Conservation (phyloP, 1,284 basidiomycete species). For the Puccinia coronata region DNA sequence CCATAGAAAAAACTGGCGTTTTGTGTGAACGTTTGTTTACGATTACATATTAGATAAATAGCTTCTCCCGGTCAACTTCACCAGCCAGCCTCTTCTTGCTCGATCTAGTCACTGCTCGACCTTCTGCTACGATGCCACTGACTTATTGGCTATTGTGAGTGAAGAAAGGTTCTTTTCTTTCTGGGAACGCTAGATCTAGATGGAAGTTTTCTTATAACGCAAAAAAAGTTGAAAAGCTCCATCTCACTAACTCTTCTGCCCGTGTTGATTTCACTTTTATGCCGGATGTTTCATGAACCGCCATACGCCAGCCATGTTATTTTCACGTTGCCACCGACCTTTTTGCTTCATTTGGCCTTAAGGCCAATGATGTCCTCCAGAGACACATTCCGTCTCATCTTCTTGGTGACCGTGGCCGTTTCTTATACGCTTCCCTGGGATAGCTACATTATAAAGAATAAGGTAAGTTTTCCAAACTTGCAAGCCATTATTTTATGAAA, state of each 20-base stretch:
- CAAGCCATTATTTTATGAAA: neutral
- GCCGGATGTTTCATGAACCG: neutral
- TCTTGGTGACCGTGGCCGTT: slow-evolving; percentile 20
- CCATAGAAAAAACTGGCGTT: too few species aligned
- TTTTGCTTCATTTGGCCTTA: slow-evolving; percentile 20
- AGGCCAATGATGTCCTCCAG: slow-evolving; percentile 27
- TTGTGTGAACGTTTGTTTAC: too few species aligned
- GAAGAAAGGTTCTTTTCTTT: too few species aligned
- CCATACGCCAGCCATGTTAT: slow-evolving; percentile 22
- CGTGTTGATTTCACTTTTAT: neutral
- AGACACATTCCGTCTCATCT: slow-evolving; percentile 24
- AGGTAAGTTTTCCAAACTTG: slow-evolving; percentile 13
- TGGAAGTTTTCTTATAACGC: neutral
- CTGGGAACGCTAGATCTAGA: too few species aligned
- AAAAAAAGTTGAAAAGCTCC: neutral
- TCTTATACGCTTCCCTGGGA: slow-evolving; percentile 44
- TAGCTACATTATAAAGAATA: slow-evolving; percentile 47
- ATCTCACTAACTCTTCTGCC: neutral
- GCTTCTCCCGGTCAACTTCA: too few species aligned
- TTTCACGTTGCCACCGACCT: slow-evolving; percentile 37
- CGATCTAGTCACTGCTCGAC: neutral
- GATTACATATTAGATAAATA: too few species aligned
- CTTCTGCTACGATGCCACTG: neutral
- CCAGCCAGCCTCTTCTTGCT: neutral
- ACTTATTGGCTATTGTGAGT: slow-evolving; percentile 29